Evolutionary conservation across 2,329 filamentous ascomycete species (phyloP).

Genomic region (Graphilbum fragrans): DNA sequence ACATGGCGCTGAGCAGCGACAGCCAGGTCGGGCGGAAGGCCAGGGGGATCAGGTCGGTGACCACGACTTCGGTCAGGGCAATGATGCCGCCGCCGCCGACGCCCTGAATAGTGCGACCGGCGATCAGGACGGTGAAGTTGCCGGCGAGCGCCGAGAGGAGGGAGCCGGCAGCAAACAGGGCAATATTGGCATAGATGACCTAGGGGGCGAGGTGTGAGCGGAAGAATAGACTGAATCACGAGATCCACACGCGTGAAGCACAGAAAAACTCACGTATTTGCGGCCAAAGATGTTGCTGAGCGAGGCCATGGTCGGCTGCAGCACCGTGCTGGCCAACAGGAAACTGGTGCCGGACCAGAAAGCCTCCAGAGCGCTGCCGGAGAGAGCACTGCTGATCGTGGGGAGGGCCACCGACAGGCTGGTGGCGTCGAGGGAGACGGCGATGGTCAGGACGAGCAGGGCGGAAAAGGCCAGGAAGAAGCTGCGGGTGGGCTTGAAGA

Average conservation of each 20-base stretch:
- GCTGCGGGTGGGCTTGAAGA: conserved; percentile 20
- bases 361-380: conserved; percentile 44
- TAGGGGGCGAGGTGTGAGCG: conserved; percentile 28
- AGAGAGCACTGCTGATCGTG: conserved; percentile 33
- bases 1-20: conserved; percentile 11
- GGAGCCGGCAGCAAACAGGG: conserved; percentile 14
- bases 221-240: conserved; percentile 11
- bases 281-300: conserved; percentile 12
- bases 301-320: conserved; percentile 34
- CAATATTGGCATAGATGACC: conserved; percentile 9
- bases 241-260: background rate
- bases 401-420: conserved; percentile 50
- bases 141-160: conserved; percentile 17
- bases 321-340: conserved; percentile 49
- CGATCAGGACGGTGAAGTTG: conserved; percentile 18
- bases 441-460: conserved; percentile 42
- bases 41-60: conserved; percentile 19
- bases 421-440: conserved; percentile 54
- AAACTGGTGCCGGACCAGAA: conserved; percentile 65
- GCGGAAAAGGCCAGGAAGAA: conserved; percentile 37
- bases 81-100: conserved; percentile 22
- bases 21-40: conserved; percentile 14
- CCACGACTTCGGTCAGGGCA: conserved; percentile 20
- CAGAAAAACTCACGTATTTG: conserved; percentile 9
- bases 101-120: conserved; percentile 22